Evolutionary conservation across 495 filamentous ascomycete species (phyloP).

Genomic region (Acidomyces sp.): DNA sequence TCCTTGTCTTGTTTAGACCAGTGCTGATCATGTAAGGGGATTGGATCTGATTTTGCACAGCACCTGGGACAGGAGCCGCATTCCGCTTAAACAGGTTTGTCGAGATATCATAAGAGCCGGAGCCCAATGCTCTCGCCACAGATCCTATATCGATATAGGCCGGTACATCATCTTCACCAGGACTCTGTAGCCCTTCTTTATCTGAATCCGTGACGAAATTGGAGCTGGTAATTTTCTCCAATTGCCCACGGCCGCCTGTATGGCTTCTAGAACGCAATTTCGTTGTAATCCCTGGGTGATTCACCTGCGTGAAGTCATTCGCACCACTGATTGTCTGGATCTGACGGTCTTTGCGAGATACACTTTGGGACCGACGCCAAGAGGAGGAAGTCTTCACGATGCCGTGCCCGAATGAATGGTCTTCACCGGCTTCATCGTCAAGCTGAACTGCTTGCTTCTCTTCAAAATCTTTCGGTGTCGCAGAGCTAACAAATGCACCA

Average conservation of each 20-base stretch:
- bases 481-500: no score
- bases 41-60: constrained; percentile 6
- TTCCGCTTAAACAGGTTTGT: constrained; percentile 15
- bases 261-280: constrained; percentile 9
- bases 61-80: constrained; percentile 1
- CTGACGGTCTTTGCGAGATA: no score
- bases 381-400: no score
- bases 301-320: no score
- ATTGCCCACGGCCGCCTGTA: constrained; percentile 2
- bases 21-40: constrained; percentile 16
- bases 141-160: constrained; percentile 29
- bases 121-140: constrained; percentile 27
- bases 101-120: constrained; percentile 34
- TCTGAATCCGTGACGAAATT: background rate
- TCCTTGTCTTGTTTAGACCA: constrained; percentile 12
- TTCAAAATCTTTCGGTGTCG: no score
- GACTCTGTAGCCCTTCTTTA: constrained; percentile 1
- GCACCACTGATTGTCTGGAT: no score
- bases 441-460: no score
- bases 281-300: no score
- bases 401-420: no score
- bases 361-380: no score
- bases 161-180: constrained; percentile 11
- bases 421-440: no score
- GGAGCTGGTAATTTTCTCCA: constrained; percentile 1